A percentile compares a stretch with the other conserved stretches of the same genome.
Evolutionary conservation across 306 rosid genomes (phyloP).

Genomic region (Cicer yamashitae): DNA sequence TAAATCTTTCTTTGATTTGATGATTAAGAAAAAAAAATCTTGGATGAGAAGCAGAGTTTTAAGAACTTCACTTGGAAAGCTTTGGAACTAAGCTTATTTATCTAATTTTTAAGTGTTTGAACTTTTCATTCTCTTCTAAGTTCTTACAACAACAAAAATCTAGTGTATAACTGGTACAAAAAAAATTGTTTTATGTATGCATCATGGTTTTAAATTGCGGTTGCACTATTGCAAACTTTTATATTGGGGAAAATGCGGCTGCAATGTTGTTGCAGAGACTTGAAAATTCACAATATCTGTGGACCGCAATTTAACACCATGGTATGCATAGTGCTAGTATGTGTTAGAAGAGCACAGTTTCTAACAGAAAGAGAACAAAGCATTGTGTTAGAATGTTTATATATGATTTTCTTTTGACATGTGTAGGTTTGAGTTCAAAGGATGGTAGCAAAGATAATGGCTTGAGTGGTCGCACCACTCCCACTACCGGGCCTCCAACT

Average conservation of each 20-base stretch:
- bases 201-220: no score
- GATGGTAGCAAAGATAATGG: constrained; percentile 45
- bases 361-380: no score
- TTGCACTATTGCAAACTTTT: no score
- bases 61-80: constrained; percentile 30
- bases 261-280: no score
- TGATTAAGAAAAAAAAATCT: constrained; percentile 29
- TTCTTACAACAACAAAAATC: constrained; percentile 2
- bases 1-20: constrained; percentile 31
- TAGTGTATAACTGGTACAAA: neutral
- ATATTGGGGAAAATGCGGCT: no score
- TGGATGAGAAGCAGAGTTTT: neutral
- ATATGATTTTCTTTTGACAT: constrained; percentile 14
- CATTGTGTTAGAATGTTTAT: no score
- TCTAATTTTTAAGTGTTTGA: constrained; percentile 24
- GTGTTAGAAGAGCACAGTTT: no score
- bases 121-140: constrained; percentile 29
- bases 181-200: no score
- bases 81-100: neutral
- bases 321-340: no score
- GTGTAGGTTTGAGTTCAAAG: constrained; percentile 60
- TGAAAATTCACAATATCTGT: no score
- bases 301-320: no score
- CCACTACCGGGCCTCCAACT: constrained; percentile 63
- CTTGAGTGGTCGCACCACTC: constrained; percentile 50